Base-by-base conservation (phyloP, 805 yeast genomes). In the Naumovozyma dairenensis region DNA sequence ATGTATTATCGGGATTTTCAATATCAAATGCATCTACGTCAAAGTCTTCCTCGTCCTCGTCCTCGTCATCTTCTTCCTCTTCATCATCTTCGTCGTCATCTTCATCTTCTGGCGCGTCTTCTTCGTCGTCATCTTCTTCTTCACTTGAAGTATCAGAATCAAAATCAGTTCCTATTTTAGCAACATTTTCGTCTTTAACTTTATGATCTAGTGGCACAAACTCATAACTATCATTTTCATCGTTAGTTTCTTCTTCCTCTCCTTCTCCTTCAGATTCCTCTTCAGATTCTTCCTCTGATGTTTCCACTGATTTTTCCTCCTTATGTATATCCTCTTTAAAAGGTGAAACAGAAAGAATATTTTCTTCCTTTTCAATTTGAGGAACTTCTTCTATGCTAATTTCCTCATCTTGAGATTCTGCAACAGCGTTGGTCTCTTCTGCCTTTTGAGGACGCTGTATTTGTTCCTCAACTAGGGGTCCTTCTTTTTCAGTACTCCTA, bases 1-100 rank as follows among this genome's bases (percentile, higher is more conserved):
- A 68, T 1, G 95, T 81, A 53, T 84, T 83, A 50, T 87, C 96
- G 1, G 94, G 94, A 48, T 84, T 82, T 37, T 78, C 79, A 34
- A 82, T 77, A 58, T 83, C 85, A 57, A 82, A 84, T 21, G 77
- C 71, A 36, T 79, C 81, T 33, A 82, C 66, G 56, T 79, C 80
- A 59, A 80, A 81, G 3, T 74, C 42, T 12, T 36, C 37, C 15
- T 41, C 45, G 1, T 42, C 42, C 7, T 43, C 54, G 12, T 39
- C 42, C 10, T 41, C 38, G 4, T 39, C 41, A 16, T 36, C 38
- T 4, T 33, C 40, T 10, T 32, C 35, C 5, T 35, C 35, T 7
- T 25, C 32, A 10, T 33, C 29, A 13, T 25, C 34, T 8, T 28
- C 29, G 3, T 32, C 28, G 2, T 15, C 27, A 13, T 21, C 29